Evolutionary conservation across 2,329 filamentous ascomycete genomes (phyloP).

Genomic region (Chlorencoelia australis): DNA sequence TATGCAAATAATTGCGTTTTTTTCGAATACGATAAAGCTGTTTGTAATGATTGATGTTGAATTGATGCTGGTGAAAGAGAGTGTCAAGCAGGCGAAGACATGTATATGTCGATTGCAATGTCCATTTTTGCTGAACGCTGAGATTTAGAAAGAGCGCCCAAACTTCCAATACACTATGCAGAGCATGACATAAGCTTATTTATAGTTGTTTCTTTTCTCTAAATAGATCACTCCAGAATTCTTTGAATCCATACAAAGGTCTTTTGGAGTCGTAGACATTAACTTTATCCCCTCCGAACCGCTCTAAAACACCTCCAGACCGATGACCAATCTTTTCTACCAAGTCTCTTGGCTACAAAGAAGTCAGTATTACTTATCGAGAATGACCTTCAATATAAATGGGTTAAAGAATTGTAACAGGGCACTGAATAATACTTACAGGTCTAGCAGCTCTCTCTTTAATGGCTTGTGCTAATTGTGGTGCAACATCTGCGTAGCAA

Average conservation of each 20-base stretch:
- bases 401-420: too few species aligned
- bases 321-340: conserved; percentile 33
- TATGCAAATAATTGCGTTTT: too few species aligned
- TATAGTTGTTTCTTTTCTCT: conserved; percentile 13
- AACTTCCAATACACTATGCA: background rate
- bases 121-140: too few species aligned
- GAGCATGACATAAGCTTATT: conserved; percentile 6
- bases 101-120: background rate
- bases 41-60: too few species aligned
- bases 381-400: too few species aligned
- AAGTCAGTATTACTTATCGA: too few species aligned
- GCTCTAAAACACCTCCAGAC: conserved; percentile 48
- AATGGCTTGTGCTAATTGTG: conserved; percentile 62
- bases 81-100: too few species aligned
- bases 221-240: conserved; percentile 82
- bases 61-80: too few species aligned
- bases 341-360: conserved; percentile 33
- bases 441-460: conserved; percentile 50
- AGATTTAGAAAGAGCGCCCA: too few species aligned
- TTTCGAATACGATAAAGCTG: too few species aligned
- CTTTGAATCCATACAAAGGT: conserved; percentile 73
- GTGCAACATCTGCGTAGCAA: conserved; percentile 82
- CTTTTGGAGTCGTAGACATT: conserved; percentile 64
- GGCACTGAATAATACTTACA: too few species aligned
- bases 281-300: conserved; percentile 44